Base-by-base conservation (phyloP, 371 early-diverging fungal genomes). In the Synchytrium microbalum region DNA sequence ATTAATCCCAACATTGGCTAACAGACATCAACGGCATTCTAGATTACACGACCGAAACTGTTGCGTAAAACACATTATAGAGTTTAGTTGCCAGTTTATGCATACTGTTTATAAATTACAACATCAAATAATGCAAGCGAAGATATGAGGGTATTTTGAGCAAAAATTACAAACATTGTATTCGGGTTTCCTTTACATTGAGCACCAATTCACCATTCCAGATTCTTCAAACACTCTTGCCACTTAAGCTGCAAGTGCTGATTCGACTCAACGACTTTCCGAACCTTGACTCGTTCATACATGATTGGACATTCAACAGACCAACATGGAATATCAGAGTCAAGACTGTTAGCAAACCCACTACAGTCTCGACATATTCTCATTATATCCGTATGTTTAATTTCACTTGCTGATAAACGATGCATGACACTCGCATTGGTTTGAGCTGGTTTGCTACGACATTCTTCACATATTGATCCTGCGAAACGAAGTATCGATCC, bases 231-330 rank as follows among this genome's bases (percentile, higher is more conserved):
- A 19, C n/a, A n/a, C n/a, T 38, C 46, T 5, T 38, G 10, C 46
- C 46, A 38, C 46, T 19, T 38, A 5, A 5, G 5, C 19, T 19
- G 8, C 8, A 55, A 24, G 8, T 55, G 8, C 56, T 55, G 13
- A 8, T 5, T 24, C 56, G 24, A 8, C 56, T 55, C 28, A 8
- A 28, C 56, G 5, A 13, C 13, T 28, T 55, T 55, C 56, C 13
- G 8, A 24, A 24, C 56, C 32, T 64, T 64, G 29, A 38, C 54
- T 2, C 67, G 56, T 14, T 54, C 58, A 32, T 32, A 79, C 16
- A 70, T 68, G 14, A 76, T 68, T 0, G 71, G 71, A 52, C 81
- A 80, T 28, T 76, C 81, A 13, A 75, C 61, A 29, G 78, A 75
- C 0, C 65, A 62, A 64, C 81, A 80, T 53, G 61, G 46, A 2